Conservation (phyloP, 495 filamentous ascomycete genomes). For the Acidiella bohemica region DNA sequence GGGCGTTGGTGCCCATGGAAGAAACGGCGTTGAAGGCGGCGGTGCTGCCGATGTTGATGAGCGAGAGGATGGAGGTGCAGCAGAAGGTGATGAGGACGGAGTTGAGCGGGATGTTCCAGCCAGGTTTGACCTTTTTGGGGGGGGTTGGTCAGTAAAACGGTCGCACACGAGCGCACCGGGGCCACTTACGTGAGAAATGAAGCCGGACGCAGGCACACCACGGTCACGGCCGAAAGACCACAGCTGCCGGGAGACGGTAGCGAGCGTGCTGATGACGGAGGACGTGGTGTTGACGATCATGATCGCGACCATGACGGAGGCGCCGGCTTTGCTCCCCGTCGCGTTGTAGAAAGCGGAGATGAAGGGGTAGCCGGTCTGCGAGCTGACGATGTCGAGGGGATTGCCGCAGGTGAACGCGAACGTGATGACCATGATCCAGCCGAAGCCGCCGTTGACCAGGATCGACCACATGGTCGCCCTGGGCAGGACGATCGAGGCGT, state of each 20-base stretch:
- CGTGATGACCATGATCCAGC: constrained; percentile 12
- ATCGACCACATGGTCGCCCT: constrained; percentile 11
- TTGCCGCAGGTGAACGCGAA: constrained; percentile 17
- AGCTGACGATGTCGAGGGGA: constrained; percentile 5
- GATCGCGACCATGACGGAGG: constrained; percentile 33
- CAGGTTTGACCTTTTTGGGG: constrained; percentile 1
- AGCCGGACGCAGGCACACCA: background rate
- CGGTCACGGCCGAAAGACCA: constrained; percentile 21
- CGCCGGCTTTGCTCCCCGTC: constrained; percentile 34
- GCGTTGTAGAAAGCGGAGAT: constrained; percentile 43
- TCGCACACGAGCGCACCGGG: background rate
- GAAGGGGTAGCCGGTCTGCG: constrained; percentile 33
- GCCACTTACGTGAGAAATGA: background rate
- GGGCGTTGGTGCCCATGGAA: constrained; percentile 6
- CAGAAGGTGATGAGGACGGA: constrained; percentile 12
- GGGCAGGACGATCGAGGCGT: constrained; percentile 10
- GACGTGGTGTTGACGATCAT: constrained; percentile 8
- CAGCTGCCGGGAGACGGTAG: constrained; percentile 19
- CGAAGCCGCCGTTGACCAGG: constrained; percentile 11
- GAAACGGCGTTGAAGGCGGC: constrained; percentile 17
- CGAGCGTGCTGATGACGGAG: constrained; percentile 9
- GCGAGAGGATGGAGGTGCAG: constrained; percentile 10
- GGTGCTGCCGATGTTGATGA: constrained; percentile 18
- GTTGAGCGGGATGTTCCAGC: constrained; percentile 12
- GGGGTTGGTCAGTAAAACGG: background rate